Percentiles rank a stretch among this genome's conserved stretches.
These are phyloP conservation scores for Nemania sp. DNA, from an alignment of 2,329 filamentous ascomycete genomes.

Conservation along the genomic window DNA sequence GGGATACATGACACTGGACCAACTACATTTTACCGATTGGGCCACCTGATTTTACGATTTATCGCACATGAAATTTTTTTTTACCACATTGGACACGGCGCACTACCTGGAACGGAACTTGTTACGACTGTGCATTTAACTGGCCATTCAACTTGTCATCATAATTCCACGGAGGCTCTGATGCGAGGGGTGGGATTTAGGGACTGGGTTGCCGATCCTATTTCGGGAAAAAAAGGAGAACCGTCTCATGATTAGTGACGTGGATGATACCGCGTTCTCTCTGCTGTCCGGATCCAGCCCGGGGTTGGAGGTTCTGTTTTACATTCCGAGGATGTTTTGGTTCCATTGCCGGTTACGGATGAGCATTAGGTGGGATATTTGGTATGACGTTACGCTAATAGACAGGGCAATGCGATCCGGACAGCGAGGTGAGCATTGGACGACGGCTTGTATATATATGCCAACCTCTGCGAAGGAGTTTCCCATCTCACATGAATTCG, in stretches of 20 bases:
- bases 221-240: conserved; percentile 51
- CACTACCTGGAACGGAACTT: conserved; percentile 46
- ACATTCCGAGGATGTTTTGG: conserved; percentile 46
- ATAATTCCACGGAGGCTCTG: conserved; percentile 48
- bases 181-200: conserved; percentile 45
- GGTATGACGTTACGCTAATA: conserved; percentile 51
- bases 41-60: conserved; percentile 46
- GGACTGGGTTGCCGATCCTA: conserved; percentile 48
- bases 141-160: conserved; percentile 49
- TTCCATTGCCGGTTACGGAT: conserved; percentile 48
- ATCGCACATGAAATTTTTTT: conserved; percentile 48
- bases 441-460: conserved; percentile 63
- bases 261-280: conserved; percentile 51
- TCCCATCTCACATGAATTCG: conserved; percentile 42
- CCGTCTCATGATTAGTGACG: conserved; percentile 44
- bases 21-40: conserved; percentile 39
- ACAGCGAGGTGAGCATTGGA: conserved; percentile 66
- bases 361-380: conserved; percentile 49
- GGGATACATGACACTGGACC: conserved; percentile 45
- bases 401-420: conserved; percentile 57
- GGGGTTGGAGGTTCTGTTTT: conserved; percentile 47
- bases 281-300: conserved; percentile 57
- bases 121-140: conserved; percentile 51
- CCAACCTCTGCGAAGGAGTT: conserved; percentile 58
- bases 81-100: conserved; percentile 51